Evolutionary conservation across 352 stramenopile genomes (phyloP), one percentile per base, ranked within the genome.

Genomic region (Plasmopara halstedii): DNA sequence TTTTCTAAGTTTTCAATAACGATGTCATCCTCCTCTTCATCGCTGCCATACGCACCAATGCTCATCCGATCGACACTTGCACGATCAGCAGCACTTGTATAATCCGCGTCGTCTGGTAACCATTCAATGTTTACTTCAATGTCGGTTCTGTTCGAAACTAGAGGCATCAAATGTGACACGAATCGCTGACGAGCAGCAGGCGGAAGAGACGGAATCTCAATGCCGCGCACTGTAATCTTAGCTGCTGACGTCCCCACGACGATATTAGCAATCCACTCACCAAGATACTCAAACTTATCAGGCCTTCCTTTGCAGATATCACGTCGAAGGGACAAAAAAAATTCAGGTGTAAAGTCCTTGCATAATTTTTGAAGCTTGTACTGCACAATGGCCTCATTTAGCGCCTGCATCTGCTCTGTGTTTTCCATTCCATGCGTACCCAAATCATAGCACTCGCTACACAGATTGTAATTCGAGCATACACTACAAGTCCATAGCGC

Each of bases 111-210:
- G 44, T 90, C 75, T 1, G 70, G 70, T 6, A 88, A 58, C 80
- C 80, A 91, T 57, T 91, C 80, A 31, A 91, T 85, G 42, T 88
- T 67, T 34, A 91, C 74, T 46, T 91, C 75, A 46, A 91, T 85
- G 50, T 91, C 80, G 1, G 62, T 85, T 47, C 80, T 72, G 38
- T 88, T 88, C 14, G 79, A 88, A 15, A 91, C 76, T 14, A 91
- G 52, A 38, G 70, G 72, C 76, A 91, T 88, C 21, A 91, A 61
- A 20, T 85, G 67, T 40, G 63, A 68, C 20, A 91, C 73, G 34
- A 91, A 88, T 41, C 76, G 74, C 42, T 87, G 75, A 9, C 80
- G 72, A 34, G 72, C 56, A 19, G 57, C 41, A 0, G 73, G 53
- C 4, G 66, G 60, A 46, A 91, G 56, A 7, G 70, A 66, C 13